Evolutionary conservation across 2,329 filamentous ascomycete species (phyloP), one percentile per base, ranked within the genome.

Genomic region (Neonectria coccinea): DNA sequence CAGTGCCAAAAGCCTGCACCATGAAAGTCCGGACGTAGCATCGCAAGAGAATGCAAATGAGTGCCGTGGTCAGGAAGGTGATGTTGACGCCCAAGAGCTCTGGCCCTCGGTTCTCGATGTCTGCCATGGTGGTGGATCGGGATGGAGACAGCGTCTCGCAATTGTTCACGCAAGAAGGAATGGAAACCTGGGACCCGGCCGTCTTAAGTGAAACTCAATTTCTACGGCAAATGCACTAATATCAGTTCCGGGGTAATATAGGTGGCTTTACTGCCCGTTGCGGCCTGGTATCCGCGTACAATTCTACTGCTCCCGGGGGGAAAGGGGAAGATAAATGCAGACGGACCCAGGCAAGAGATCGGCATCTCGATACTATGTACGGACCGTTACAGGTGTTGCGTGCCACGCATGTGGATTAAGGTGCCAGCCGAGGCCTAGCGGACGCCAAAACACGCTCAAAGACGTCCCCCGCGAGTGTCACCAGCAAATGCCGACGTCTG

Each of bases 1-100:
- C 79, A 3, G 64, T 50, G 0, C 78, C 77, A 53, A 80, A 80
- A 2, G 73, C 74, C 51, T 73, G 76, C 33, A 79, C 73, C 48
- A 80, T 69, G 29, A 68, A 65, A 5, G 66, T 58, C 6, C 79
- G 76, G 14, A 79, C 77, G 66, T 76, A 80, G 20, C 70, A 72
- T 65, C 79, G 70, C 47, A 80, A 47, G 0, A 65, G 6, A 12
- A 75, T 75, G 20, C 75, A 70, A 12, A 73, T 63, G 10, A 74
- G 8, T 1, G 77, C 72, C 48, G 73, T 18, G 1, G 62, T 39
- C 39, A 74, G 56, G 25, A 79, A 73, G n/a, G 69, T 53, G 36
- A 74, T 67, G 56, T 77, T 78, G 56, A 80, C 76, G n/a, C 47
- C 75, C 58, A 73, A 59, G 33, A 80, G 70, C 69, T 72, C 61